Evolutionary conservation across 2,329 filamentous ascomycete genomes (phyloP).

Genomic region (Tolypocladium ophioglossoides): DNA sequence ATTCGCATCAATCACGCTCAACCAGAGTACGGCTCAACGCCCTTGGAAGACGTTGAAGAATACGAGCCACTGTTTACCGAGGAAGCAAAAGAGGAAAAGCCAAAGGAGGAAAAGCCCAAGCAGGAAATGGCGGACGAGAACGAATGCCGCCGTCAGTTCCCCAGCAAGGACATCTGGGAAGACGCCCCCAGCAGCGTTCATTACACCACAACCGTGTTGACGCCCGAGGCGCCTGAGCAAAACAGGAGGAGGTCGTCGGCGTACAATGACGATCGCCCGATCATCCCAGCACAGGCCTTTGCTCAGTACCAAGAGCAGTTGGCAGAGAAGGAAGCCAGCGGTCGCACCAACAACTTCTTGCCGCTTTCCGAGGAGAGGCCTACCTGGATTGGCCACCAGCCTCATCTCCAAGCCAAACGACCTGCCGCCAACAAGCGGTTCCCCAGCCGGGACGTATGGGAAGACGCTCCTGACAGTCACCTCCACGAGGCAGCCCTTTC

Average conservation of each 20-base stretch:
- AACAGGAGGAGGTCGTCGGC: constrained; percentile 20
- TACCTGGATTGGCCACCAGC: constrained; percentile 34
- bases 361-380: constrained; percentile 22
- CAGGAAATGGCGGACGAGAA: constrained; percentile 27
- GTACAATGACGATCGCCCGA: constrained; percentile 23
- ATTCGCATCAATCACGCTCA: constrained; percentile 46
- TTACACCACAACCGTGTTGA: constrained; percentile 71
- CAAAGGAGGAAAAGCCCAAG: constrained; percentile 21
- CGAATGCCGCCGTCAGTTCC: constrained; percentile 61
- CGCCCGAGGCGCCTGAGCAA: constrained; percentile 47
- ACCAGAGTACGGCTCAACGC: constrained; percentile 50
- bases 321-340: constrained; percentile 41
- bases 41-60: constrained; percentile 79
- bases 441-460: constrained; percentile 89
- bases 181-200: constrained; percentile 82
- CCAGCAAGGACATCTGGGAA: constrained; percentile 95
- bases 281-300: constrained; percentile 54
- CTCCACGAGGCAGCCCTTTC: constrained; percentile 66
- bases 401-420: constrained; percentile 42
- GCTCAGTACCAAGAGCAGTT: constrained; percentile 55
- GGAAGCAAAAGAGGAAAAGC: constrained; percentile 45
- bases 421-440: constrained; percentile 60
- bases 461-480: constrained; percentile 79
- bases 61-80: constrained; percentile 93
- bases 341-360: constrained; percentile 17